Evolutionary conservation across 73 alveolate species (phyloP), one percentile per base, ranked within the genome.

Genomic region (Blepharisma stoltei): DNA sequence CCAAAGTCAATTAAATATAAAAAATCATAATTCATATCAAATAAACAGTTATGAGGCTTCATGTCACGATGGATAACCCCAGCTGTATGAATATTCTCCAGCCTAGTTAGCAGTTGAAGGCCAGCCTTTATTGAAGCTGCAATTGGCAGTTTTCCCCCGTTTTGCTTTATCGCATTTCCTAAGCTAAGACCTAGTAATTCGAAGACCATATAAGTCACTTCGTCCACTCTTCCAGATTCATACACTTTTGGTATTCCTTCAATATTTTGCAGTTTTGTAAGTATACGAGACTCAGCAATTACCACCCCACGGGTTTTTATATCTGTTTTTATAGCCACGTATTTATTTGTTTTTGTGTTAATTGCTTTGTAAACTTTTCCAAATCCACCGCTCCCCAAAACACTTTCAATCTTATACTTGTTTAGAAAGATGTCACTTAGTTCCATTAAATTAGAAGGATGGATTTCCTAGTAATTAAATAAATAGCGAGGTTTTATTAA

Each of bases 1-100:
- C 98, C 98, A 85, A 89, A 93, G 82, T 93, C 98, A 54, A 93
- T 87, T 6, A 86, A 55, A 79, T 85, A 88, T 52, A 88, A 85
- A 6, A 60, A 55, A 32, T 85, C 55, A 46, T 77, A 77, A 68
- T 85, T 77, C 44, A 85, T 79, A 21, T 80, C 87, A 8, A 80
- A 44, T 5, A 60, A 25, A 60, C 14, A 60, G 46, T 60, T n/a
- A 4, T 60, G 73, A 8, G 73, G 73, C 46, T 60, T 60, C 45
- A 60, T 8, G 5, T 60, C 73, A 14, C 73, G 38, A 60, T 60
- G 73, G 3, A 25, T 38, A 18, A 60, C 23, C 14, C 73, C 73
- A 25, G 23, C 14, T 14, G 73, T 14, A 60, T 60, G 73, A 9
- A 60, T 60, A 60, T 18, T 14, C 46, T 60, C 73, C 1, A 60